Conservation (phyloP, 2,329 filamentous ascomycete species). For the Alternaria hordeiaustralica region DNA sequence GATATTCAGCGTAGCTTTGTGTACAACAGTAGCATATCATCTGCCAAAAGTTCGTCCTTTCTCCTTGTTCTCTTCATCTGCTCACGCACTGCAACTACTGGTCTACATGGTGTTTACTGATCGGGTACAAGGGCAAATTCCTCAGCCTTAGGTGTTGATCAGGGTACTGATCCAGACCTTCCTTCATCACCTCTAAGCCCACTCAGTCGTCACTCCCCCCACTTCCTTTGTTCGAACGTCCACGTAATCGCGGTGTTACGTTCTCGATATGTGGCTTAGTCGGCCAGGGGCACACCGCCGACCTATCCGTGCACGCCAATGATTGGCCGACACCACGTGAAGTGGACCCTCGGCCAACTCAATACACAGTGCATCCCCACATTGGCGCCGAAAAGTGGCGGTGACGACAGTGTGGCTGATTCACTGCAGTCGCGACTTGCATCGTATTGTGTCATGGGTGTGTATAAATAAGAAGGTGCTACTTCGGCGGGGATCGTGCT, state of each 20-base stretch:
- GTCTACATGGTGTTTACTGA: neutral
- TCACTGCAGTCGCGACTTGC: neutral
- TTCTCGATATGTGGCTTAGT: neutral
- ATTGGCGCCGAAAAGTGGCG: conserved; percentile 6
- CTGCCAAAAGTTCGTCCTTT: neutral
- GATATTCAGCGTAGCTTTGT: neutral
- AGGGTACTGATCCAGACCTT: neutral
- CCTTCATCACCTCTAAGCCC: neutral
- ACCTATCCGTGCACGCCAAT: neutral
- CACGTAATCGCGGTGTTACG: conserved; percentile 7
- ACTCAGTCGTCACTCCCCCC: neutral
- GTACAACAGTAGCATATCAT: neutral
- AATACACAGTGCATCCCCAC: neutral
- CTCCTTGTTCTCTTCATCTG: neutral
- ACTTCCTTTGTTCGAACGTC: neutral
- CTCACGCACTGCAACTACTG: neutral
- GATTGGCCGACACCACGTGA: conserved; percentile 2
- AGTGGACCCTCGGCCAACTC: conserved; percentile 6
- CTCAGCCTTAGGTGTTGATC: neutral
- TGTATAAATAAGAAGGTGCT: conserved; percentile 1
- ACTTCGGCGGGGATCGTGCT: neutral
- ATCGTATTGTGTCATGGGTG: neutral
- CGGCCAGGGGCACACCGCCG: neutral
- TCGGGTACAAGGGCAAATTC: neutral
- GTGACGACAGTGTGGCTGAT: conserved; percentile 11